Conservation (phyloP, 1,284 basidiomycete genomes). For the Sporisorium sorghi region DNA sequence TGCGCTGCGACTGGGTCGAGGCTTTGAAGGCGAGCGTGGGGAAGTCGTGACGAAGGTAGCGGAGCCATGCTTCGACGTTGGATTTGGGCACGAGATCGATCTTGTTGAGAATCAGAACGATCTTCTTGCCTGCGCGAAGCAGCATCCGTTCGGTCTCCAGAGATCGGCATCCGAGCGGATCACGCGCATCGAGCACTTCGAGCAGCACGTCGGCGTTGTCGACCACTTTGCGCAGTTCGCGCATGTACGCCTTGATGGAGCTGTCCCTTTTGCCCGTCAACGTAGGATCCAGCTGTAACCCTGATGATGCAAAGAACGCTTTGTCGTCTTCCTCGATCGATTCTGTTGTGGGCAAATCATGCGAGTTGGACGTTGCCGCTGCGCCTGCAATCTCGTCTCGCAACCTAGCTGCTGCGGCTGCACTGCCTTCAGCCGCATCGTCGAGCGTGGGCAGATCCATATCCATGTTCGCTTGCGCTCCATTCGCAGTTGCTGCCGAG, state of each 20-base stretch:
- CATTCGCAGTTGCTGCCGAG: not conserved
- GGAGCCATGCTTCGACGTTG: constrained; percentile 91
- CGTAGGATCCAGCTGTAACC: constrained; percentile 34
- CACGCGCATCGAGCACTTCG: constrained; percentile 66
- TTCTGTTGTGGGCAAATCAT: not conserved
- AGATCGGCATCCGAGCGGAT: constrained; percentile 73
- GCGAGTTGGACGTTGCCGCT: constrained; percentile 27
- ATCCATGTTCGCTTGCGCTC: constrained; percentile 4
- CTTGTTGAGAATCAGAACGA: constrained; percentile 60
- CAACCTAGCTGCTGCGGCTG: constrained; percentile 18
- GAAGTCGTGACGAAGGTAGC: constrained; percentile 87
- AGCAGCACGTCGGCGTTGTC: constrained; percentile 89
- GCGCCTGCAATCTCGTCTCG: constrained; percentile 30
- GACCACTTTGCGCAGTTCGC: constrained; percentile 85
- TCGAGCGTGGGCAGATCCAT: constrained; percentile 3
- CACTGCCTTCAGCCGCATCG: constrained; percentile 10
- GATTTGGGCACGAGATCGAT: constrained; percentile 81
- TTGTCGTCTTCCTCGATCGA: constrained; percentile 1
- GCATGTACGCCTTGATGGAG: constrained; percentile 70
- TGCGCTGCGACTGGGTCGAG: constrained; percentile 83
- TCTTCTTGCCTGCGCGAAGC: constrained; percentile 57
- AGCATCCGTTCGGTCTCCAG: constrained; percentile 59
- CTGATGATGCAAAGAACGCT: not conserved
- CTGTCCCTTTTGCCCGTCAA: constrained; percentile 59
- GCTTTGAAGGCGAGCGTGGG: constrained; percentile 95